Evolutionary conservation across 768 basidiomycete genomes (phyloP).

Genomic region (Trametes sanguinea): DNA sequence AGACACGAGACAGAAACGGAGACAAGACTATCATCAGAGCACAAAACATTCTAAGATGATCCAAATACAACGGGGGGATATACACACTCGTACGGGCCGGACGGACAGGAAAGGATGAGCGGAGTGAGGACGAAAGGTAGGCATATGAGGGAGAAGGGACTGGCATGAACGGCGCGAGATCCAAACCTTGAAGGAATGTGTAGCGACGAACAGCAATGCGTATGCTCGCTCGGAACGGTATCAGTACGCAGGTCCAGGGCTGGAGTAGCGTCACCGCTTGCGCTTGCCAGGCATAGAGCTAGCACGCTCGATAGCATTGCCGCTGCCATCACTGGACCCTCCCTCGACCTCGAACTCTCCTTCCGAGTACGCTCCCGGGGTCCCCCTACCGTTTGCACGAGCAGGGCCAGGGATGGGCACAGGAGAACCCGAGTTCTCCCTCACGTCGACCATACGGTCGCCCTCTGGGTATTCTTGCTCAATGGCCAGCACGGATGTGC

Average conservation of each 20-base stretch:
- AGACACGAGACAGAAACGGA: conserved; percentile 4
- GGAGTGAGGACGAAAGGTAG: too few relatives aligned
- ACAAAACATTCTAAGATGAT: conserved; percentile 20
- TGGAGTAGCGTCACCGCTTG: conserved; percentile 31
- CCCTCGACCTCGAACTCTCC: conserved; percentile 27
- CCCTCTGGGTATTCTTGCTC: conserved; percentile 16
- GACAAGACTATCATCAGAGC: conserved; percentile 16
- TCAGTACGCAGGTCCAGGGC: neutral
- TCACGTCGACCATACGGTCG: conserved; percentile 14
- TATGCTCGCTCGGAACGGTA: neutral
- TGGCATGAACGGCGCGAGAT: neutral
- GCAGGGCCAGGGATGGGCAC: conserved; percentile 19
- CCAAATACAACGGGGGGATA: conserved; percentile 15
- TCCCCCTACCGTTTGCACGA: conserved; percentile 12
- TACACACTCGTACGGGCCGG: conserved; percentile 13
- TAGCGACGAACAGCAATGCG: neutral
- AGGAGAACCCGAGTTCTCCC: conserved; percentile 28
- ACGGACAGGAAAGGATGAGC: neutral
- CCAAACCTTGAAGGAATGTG: neutral
- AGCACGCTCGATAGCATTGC: conserved; percentile 20
- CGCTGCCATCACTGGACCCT: conserved; percentile 25
- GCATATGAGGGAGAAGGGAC: neutral
- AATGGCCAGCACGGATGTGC: conserved; percentile 21
- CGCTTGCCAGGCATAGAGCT: conserved; percentile 29
- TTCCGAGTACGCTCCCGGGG: conserved; percentile 14